Evolutionary conservation across 768 basidiomycete genomes (phyloP).

Genomic region (Fibroporia radiculosa): DNA sequence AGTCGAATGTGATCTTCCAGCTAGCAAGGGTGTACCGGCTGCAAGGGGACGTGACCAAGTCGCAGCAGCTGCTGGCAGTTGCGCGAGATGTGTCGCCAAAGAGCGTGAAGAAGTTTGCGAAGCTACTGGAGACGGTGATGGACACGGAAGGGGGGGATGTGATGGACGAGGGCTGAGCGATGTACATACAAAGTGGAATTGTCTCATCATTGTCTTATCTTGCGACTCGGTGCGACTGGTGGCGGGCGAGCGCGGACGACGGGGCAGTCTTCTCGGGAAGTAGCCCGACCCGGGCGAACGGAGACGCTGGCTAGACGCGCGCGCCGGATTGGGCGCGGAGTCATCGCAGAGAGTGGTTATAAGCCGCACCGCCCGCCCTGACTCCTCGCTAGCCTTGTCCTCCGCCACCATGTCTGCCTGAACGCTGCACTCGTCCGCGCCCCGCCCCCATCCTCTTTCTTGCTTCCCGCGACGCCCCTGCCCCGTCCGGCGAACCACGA

Average conservation of each 20-base stretch:
- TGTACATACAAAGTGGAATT: constrained; percentile 6
- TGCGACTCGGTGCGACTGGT: neutral
- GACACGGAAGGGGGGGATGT: constrained; percentile 46
- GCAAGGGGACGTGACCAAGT: constrained; percentile 68
- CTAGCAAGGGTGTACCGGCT: constrained; percentile 87
- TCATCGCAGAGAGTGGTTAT: constrained; percentile 27
- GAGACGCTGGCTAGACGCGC: constrained; percentile 7
- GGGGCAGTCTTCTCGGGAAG: no score
- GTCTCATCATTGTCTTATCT: neutral
- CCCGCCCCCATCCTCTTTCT: constrained; percentile 12
- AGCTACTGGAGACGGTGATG: constrained; percentile 61
- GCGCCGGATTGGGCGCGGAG: constrained; percentile 14
- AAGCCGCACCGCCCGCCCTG: constrained; percentile 24
- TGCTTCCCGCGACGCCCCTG: constrained; percentile 17
- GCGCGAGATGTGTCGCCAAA: constrained; percentile 95
- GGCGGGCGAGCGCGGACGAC: neutral
- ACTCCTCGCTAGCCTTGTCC: constrained; percentile 11
- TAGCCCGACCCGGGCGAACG: constrained; percentile 8
- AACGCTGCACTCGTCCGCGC: constrained; percentile 25
- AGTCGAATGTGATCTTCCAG: constrained; percentile 95
- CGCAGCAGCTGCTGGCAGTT: constrained; percentile 78
- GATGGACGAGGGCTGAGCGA: constrained; percentile 68
- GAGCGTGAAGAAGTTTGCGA: constrained; percentile 76
- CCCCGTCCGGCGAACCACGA: constrained; percentile 21
- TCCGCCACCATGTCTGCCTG: constrained; percentile 30